Percentiles rank a stretch among this genome's conserved stretches.
Conservation (phyloP, 768 basidiomycete genomes). For the Fistulinella prunicolor region DNA sequence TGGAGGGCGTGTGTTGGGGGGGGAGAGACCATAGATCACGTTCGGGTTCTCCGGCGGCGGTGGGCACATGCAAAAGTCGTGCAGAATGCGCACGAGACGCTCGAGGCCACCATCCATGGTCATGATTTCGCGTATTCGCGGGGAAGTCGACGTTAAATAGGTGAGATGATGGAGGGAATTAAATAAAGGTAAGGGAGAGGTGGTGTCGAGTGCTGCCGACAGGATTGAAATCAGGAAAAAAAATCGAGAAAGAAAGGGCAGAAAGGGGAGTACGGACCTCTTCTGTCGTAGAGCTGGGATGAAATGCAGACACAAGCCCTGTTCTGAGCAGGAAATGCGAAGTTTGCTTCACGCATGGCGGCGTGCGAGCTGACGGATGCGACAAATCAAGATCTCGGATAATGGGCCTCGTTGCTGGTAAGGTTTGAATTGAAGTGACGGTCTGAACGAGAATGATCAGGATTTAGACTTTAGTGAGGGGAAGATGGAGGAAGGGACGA, state of each 20-base stretch:
- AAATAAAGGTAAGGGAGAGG: constrained; percentile 66
- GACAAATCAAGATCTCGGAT: constrained; percentile 20
- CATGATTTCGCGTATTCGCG: constrained; percentile 97
- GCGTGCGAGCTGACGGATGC: constrained; percentile 18
- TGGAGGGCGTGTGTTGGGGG: constrained; percentile 55
- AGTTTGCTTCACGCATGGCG: constrained; percentile 91
- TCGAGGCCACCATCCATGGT: constrained; percentile 97
- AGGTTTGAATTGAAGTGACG: neutral
- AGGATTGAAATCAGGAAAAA: constrained; percentile 5
- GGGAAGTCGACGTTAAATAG: constrained; percentile 95
- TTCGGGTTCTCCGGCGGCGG: constrained; percentile 79
- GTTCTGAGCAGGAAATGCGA: constrained; percentile 91
- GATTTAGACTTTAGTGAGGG: neutral
- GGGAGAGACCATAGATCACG: constrained; percentile 72
- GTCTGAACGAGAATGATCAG: neutral
- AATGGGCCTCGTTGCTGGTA: constrained; percentile 1
- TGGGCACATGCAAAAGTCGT: constrained; percentile 82
- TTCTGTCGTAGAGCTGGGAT: constrained; percentile 88
- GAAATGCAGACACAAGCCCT: constrained; percentile 94
- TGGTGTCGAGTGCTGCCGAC: constrained; percentile 47
- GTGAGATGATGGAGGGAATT: constrained; percentile 96
- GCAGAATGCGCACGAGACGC: constrained; percentile 87
- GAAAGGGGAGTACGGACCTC: constrained; percentile 57
- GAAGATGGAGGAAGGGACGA: constrained; percentile 6
- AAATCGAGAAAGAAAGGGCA: constrained; percentile 1